Percentiles rank a stretch among this genome's conserved stretches.
These are phyloP conservation scores for Carpinus viminea DNA, from an alignment of 306 rosid species.

Conservation along the genomic window DNA sequence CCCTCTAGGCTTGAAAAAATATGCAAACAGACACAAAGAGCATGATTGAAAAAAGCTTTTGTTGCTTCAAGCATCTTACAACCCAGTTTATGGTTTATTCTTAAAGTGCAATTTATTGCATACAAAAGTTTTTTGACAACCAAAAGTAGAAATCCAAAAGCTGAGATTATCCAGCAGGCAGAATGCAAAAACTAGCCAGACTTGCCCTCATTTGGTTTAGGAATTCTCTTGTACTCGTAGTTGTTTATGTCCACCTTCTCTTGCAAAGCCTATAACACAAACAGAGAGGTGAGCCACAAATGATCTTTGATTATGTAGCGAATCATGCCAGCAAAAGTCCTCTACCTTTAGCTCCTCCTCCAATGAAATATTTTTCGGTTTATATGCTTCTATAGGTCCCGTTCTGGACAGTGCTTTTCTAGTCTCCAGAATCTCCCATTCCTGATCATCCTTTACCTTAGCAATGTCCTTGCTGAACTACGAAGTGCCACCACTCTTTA, in stretches of 20 bases:
- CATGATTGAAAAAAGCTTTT: neutral
- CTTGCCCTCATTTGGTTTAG: conserved; percentile 58
- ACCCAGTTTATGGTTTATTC: neutral
- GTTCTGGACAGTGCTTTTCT: conserved; percentile 75
- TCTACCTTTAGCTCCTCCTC: conserved; percentile 76
- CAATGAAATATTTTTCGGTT: conserved; percentile 67
- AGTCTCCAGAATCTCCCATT: conserved; percentile 83
- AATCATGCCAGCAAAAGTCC: conserved; percentile 13
- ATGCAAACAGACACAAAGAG: neutral
- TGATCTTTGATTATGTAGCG: neutral
- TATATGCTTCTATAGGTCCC: conserved; percentile 69
- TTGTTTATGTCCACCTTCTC: conserved; percentile 71
- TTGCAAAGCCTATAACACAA: conserved; percentile 54
- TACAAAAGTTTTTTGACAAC: neutral
- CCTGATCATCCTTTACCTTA: conserved; percentile 85
- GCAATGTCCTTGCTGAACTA: conserved; percentile 77
- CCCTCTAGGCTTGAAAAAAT: neutral
- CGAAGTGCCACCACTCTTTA: conserved; percentile 27
- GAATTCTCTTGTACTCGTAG: conserved; percentile 74
- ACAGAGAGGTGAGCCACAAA: conserved; percentile 24
- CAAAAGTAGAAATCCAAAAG: neutral
- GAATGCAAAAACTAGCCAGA: conserved; percentile 23
- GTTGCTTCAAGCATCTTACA: neutral
- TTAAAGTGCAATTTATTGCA: neutral
- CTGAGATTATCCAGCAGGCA: conserved; percentile 4